Evolutionary conservation across 2,329 filamentous ascomycete species (phyloP).

Genomic region (Penicillium sp.): DNA sequence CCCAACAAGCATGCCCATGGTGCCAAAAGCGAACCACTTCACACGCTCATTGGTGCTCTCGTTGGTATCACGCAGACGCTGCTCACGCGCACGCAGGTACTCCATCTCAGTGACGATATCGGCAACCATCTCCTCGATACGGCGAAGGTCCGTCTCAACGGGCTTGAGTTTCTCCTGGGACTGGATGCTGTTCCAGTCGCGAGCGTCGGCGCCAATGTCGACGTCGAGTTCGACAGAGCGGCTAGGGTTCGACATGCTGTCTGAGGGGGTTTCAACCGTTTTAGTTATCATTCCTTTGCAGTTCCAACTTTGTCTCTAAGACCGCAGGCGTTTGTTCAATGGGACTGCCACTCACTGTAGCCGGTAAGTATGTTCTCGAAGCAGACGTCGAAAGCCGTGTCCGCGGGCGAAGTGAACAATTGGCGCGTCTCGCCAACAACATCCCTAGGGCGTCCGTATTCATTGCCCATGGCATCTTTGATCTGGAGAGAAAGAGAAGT

Average conservation of each 20-base stretch:
- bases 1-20: slow-evolving; percentile 83
- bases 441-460: slow-evolving; percentile 88
- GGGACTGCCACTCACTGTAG: slow-evolving; percentile 53
- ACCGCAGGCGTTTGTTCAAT: neutral
- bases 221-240: slow-evolving; percentile 87
- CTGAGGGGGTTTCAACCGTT: slow-evolving; percentile 19
- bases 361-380: slow-evolving; percentile 77
- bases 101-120: slow-evolving; percentile 96
- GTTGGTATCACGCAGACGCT: slow-evolving; percentile 96
- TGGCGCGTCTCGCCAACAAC: slow-evolving; percentile 87
- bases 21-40: slow-evolving; percentile 96
- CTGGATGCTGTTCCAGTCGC: slow-evolving; percentile 96
- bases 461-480: slow-evolving; percentile 89
- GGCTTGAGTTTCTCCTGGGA: slow-evolving; percentile 97
- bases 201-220: slow-evolving; percentile 93
- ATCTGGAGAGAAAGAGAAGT: slow-evolving; percentile 58
- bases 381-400: slow-evolving; percentile 93
- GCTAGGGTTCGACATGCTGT: slow-evolving; percentile 48
- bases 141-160: slow-evolving; percentile 86
- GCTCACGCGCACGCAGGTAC: slow-evolving; percentile 82
- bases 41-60: slow-evolving; percentile 99
- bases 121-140: slow-evolving; percentile 82
- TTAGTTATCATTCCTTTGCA: neutral
- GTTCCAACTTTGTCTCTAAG: neutral
- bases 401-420: slow-evolving; percentile 87